Conservation (phyloP, 345 rosid genomes). For the Sonneratia caseolaris region DNA sequence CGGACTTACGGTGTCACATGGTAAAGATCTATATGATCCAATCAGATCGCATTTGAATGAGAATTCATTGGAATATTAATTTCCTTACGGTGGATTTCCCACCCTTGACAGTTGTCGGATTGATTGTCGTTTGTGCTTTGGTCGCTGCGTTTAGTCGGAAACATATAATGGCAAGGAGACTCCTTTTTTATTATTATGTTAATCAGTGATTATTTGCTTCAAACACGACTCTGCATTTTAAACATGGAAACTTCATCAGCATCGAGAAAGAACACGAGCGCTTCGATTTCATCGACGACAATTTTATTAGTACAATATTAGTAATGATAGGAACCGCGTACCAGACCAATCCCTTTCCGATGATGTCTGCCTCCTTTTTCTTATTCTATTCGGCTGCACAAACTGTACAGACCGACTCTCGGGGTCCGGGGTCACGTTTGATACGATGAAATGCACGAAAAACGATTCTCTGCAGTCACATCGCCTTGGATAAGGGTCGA, state of each 20-base stretch:
- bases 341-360: background rate
- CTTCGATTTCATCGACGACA: background rate
- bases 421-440: background rate
- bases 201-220: background rate
- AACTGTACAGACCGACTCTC: background rate
- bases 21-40: background rate
- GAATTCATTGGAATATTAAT: background rate
- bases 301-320: background rate
- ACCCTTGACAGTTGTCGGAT: background rate
- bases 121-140: background rate
- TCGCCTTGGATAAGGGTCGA: background rate
- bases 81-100: background rate
- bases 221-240: background rate
- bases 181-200: background rate
- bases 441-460: background rate
- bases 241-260: background rate
- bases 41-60: background rate
- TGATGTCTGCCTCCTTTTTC: background rate
- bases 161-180: background rate
- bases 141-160: background rate
- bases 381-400: background rate
- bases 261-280: background rate
- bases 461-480: background rate
- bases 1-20: background rate
- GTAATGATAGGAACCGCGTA: background rate